Evolutionary conservation across 78 protist genomes (phyloP).

Genomic region (Dictyostelium intermedium): DNA sequence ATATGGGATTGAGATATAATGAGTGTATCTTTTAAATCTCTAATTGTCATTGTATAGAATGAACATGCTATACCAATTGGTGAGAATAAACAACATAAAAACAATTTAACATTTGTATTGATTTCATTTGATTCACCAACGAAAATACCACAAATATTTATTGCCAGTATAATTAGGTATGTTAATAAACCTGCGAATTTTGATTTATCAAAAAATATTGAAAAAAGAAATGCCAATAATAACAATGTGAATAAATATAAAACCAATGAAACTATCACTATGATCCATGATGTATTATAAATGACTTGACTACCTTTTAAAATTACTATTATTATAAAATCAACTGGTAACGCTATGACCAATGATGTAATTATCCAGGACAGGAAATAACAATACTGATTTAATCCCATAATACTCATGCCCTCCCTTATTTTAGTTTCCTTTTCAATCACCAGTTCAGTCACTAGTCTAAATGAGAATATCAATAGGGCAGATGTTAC

Average conservation of each 20-base stretch:
- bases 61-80: constrained; percentile 33
- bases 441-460: constrained; percentile 30
- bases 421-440: constrained; percentile 66
- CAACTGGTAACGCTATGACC: neutral
- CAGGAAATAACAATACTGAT: constrained; percentile 14
- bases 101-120: neutral
- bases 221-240: neutral
- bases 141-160: constrained; percentile 12
- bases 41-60: neutral
- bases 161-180: neutral
- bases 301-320: constrained; percentile 3
- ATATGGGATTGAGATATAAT: no score
- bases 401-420: constrained; percentile 67
- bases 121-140: neutral
- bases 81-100: constrained; percentile 17
- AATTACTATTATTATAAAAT: neutral
- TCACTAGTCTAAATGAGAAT: neutral
- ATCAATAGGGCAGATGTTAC: constrained; percentile 34
- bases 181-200: constrained; percentile 25
- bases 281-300: neutral
- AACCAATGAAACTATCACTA: neutral
- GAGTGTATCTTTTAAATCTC: neutral
- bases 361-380: constrained; percentile 20
- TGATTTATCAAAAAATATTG: constrained; percentile 44
- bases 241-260: neutral